A percentile compares a stretch with the other conserved stretches of the same genome.
These are phyloP conservation scores for Gillenia trifoliata DNA, from an alignment of 306 rosid species.

Conservation along the genomic window DNA sequence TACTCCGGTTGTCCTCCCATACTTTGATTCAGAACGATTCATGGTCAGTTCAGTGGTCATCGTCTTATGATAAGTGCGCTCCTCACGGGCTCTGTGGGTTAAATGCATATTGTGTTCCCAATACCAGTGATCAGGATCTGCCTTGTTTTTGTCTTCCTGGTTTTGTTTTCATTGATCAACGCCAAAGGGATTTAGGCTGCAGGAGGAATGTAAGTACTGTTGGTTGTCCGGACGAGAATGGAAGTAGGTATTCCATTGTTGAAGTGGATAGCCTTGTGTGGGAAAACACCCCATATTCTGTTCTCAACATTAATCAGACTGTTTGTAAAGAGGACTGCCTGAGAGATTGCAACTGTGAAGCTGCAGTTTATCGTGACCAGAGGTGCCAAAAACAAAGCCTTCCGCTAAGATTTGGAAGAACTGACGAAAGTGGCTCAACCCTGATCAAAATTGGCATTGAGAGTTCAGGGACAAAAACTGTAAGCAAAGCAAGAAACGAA, in stretches of 20 bases:
- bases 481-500: not conserved
- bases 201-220: not conserved
- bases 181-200: slow-evolving; percentile 15
- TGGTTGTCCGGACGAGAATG: not conserved
- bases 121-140: not conserved
- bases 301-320: not conserved
- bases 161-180: slow-evolving; percentile 12
- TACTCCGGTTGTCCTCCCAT: not conserved
- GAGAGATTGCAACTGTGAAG: slow-evolving; percentile 22
- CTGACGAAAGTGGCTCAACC: not conserved
- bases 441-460: not conserved
- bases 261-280: not conserved
- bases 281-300: slow-evolving; percentile 8
- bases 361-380: not conserved
- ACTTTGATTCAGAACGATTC: slow-evolving; percentile 1
- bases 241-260: not conserved
- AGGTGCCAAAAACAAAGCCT: slow-evolving; percentile 10
- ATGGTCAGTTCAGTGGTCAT: slow-evolving; percentile 3
- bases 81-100: slow-evolving; percentile 2
- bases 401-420: slow-evolving; percentile 12
- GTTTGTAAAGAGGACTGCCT: slow-evolving; percentile 6
- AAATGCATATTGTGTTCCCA: slow-evolving; percentile 8
- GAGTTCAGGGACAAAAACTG: not conserved
- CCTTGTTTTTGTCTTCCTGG: slow-evolving; percentile 17
- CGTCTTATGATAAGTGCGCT: not conserved